Evolutionary conservation across 2,329 filamentous ascomycete genomes (phyloP).

Genomic region (Colletotrichum falcatum): DNA sequence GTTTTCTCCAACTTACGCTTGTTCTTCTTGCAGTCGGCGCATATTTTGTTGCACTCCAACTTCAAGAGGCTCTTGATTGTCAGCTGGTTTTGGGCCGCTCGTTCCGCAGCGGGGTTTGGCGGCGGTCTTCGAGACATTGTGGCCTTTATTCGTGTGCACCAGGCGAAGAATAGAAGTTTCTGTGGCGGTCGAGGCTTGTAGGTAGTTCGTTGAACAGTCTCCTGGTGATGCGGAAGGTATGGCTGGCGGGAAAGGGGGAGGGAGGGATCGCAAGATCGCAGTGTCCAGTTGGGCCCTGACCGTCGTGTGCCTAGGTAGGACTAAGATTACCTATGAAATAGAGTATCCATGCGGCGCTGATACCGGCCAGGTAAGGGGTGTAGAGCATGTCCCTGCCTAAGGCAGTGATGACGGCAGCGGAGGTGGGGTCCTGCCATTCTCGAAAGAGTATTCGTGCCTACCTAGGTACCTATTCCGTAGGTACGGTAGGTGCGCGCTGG

Average conservation of each 20-base stretch:
- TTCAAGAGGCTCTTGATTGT: constrained; percentile 96
- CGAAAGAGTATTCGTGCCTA: too few relatives aligned
- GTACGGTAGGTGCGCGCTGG: constrained; percentile 12
- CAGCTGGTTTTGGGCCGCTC: constrained; percentile 91
- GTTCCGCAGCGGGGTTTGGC: constrained; percentile 83
- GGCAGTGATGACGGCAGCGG: constrained; percentile 37
- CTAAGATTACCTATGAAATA: constrained; percentile 37
- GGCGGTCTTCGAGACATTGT: constrained; percentile 80
- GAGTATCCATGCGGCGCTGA: constrained; percentile 33
- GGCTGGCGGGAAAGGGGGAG: constrained; percentile 12
- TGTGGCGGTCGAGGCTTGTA: neutral
- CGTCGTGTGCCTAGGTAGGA: constrained; percentile 23
- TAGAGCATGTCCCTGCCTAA: constrained; percentile 35
- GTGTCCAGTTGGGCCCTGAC: constrained; percentile 22
- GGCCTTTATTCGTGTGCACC: constrained; percentile 26
- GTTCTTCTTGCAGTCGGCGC: constrained; percentile 98
- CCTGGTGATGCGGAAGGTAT: neutral
- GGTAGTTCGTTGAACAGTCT: neutral
- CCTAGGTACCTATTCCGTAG: too few relatives aligned
- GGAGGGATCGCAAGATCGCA: constrained; percentile 27
- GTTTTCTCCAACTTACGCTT: constrained; percentile 78
- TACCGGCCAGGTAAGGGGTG: constrained; percentile 38
- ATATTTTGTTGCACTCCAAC: constrained; percentile 94
- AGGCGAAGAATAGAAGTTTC: neutral
- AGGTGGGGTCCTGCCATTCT: constrained; percentile 27